Evolutionary conservation across 257 asterid genomes (phyloP), one percentile per base, ranked within the genome.

Genomic region (Solanum okadae): DNA sequence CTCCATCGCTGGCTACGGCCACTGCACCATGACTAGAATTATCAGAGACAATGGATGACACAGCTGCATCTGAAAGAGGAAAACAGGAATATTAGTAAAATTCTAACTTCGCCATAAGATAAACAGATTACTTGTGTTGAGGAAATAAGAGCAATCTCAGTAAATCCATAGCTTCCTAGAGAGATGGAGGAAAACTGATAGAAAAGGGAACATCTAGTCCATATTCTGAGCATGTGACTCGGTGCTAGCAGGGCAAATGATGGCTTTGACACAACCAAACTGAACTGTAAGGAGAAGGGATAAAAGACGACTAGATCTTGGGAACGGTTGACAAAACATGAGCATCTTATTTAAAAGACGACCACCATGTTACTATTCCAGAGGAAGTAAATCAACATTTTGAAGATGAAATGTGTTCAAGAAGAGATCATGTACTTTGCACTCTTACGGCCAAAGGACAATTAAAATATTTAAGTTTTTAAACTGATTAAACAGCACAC

Each of bases 1-100:
- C 93, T 86, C 91, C 94, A 63, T 92, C 68, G 81, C 95, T 92
- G 13, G 98, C 98, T 46, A 96, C 77, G 78, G 98, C 98, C 84
- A 97, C 87, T 83, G 95, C 95, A n/a, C 93, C 93, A 8, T 94
- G 89, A 81, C 89, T 89, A 83, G 94, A 90, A 78, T 91, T 88
- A 85, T 94, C 98, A 0, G 94, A 82, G 44, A 96, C 83, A 25
- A 96, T 89, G 89, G 94, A 93, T 13, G 98, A 90, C 42, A 94
- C 95, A 27, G 89, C 84, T 86, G 89, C 87, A 87, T 95, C 99
- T 97, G 94, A 76, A 91, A 78, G 29, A 42, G 49, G 29, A 46
- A 87, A 42, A 5, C 44, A 52, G 20, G 31, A 76, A 37, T 76
- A 76, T 76, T 22, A 76, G 31, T 49, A 49, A 49, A 49, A 49